Evolutionary conservation across 106 monocot genomes (phyloP).

Genomic region (Dactylorhiza incarnata): DNA sequence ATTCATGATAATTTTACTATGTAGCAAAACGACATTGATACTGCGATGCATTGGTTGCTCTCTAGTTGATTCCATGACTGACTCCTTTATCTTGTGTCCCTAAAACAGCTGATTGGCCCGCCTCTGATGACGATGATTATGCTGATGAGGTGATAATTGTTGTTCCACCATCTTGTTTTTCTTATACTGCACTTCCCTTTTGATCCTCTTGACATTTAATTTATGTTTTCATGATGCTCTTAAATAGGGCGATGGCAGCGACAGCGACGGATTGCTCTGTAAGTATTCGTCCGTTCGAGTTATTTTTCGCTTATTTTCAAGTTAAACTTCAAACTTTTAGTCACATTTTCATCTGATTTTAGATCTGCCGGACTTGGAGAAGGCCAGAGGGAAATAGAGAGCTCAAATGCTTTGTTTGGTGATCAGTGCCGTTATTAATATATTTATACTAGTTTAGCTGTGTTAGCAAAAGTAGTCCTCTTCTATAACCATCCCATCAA

Average conservation of each 20-base stretch:
- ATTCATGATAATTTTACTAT: background rate
- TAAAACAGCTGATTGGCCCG: slow-evolving; percentile 4
- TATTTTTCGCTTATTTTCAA: background rate
- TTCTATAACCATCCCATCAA: background rate
- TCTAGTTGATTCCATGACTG: background rate
- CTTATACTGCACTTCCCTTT: background rate
- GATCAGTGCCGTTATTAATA: background rate
- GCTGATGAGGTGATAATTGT: slow-evolving; percentile 2
- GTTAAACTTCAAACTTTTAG: background rate
- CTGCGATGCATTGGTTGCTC: background rate
- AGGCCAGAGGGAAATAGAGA: slow-evolving; percentile 5
- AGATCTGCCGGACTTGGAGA: slow-evolving; percentile 12
- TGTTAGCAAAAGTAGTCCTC: background rate
- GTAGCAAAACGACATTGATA: background rate
- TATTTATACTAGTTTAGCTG: background rate
- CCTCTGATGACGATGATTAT: slow-evolving; percentile 5
- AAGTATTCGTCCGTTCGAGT: background rate
- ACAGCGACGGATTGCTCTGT: slow-evolving; percentile 11
- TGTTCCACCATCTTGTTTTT: background rate
- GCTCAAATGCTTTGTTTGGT: background rate
- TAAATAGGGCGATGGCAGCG: slow-evolving; percentile 3
- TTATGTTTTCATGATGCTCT: background rate
- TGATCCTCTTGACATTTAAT: background rate
- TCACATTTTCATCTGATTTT: background rate
- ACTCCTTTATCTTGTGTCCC: background rate